These are phyloP conservation scores for Lactarius trivialis DNA, from an alignment of 768 basidiomycete species.

Conservation along the genomic window DNA sequence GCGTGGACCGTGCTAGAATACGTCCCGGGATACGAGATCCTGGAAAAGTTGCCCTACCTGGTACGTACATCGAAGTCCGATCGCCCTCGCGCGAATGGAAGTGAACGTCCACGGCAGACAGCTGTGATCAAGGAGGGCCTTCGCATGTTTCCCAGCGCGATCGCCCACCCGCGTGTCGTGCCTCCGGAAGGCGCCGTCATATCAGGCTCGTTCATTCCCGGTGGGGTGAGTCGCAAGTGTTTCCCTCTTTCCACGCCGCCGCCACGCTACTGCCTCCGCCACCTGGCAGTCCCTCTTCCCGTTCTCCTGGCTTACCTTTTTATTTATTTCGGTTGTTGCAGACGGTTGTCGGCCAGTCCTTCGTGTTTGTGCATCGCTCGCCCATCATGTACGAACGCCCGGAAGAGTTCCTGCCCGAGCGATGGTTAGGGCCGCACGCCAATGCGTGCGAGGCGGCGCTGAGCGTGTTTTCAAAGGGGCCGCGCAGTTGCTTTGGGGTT, in stretches of 20 bases:
- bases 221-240: slow-evolving; percentile 30
- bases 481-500: slow-evolving; percentile 40
- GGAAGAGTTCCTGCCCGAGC: slow-evolving; percentile 34
- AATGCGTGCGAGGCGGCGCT: slow-evolving; percentile 37
- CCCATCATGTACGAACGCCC: slow-evolving; percentile 38
- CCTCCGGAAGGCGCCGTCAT: slow-evolving; percentile 32
- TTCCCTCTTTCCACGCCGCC: background rate
- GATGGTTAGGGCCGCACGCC: slow-evolving; percentile 36
- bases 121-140: slow-evolving; percentile 44
- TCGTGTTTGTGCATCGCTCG: slow-evolving; percentile 36
- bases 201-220: slow-evolving; percentile 33
- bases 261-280: background rate
- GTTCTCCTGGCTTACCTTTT: background rate
- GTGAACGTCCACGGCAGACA: slow-evolving; percentile 29
- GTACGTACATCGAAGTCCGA: slow-evolving; percentile 27
- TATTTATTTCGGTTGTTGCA: slow-evolving; percentile 16
- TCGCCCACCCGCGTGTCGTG: slow-evolving; percentile 37
- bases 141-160: slow-evolving; percentile 36
- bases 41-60: slow-evolving; percentile 44
- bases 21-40: slow-evolving; percentile 30
- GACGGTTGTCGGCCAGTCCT: slow-evolving; percentile 39
- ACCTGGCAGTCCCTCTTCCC: background rate
- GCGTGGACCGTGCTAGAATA: slow-evolving; percentile 38
- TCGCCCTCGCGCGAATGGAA: background rate
- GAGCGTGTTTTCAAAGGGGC: slow-evolving; percentile 40